These are phyloP conservation scores for Candida vaughaniae DNA, from an alignment of 805 yeast species.

Conservation along the genomic window DNA sequence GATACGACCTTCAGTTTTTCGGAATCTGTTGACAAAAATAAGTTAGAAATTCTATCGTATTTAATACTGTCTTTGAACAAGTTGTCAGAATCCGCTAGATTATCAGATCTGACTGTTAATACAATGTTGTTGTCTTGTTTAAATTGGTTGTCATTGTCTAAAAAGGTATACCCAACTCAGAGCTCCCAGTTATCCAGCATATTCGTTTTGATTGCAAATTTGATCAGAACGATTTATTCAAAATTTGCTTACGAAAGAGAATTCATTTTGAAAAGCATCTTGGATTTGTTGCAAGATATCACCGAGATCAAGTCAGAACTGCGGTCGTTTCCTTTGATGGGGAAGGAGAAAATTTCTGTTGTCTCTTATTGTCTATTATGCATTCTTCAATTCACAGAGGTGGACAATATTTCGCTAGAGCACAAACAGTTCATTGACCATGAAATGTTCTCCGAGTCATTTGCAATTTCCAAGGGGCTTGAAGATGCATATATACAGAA, in stretches of 20 bases:
- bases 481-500: constrained; percentile 1
- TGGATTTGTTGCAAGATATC: background rate
- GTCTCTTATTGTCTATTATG: constrained; percentile 4
- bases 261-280: constrained; percentile 5
- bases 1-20: too few species aligned
- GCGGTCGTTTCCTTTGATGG: background rate
- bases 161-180: background rate
- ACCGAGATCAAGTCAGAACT: constrained; percentile 4
- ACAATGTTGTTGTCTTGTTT: constrained; percentile 2
- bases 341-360: background rate
- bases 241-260: constrained; percentile 8
- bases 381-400: constrained; percentile 3
- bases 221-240: constrained; percentile 4
- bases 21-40: too few species aligned
- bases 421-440: background rate
- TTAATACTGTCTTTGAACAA: too few species aligned
- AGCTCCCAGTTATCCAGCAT: background rate
- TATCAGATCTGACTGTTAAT: constrained; percentile 3
- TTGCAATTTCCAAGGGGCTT: background rate
- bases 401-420: background rate
- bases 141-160: constrained; percentile 2
- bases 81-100: too few species aligned
- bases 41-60: too few species aligned
- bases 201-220: constrained; percentile 1
- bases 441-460: background rate